phyloP scores from a whole-genome alignment of 805 yeast genomes.

The Wickerhamiella bombiphila region DNA sequence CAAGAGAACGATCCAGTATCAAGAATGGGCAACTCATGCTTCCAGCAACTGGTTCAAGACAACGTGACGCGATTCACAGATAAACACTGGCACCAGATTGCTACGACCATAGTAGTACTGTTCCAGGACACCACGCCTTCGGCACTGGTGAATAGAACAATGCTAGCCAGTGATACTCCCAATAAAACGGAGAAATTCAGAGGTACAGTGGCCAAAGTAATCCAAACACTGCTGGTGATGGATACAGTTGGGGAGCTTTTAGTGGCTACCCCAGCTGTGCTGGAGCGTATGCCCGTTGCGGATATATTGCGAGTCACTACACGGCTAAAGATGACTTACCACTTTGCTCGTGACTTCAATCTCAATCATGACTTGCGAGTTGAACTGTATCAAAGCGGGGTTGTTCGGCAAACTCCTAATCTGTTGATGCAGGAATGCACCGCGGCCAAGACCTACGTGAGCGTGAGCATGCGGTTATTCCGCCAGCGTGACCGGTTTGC shows the following conservation, averaged over 20 bases:
- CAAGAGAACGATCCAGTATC: slow-evolving; percentile 97
- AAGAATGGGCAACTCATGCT: slow-evolving; percentile 81
- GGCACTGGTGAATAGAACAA: slow-evolving; percentile 42
- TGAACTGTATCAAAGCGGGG: slow-evolving; percentile 81
- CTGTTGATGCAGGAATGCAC: slow-evolving; percentile 81
- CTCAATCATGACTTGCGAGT: slow-evolving; percentile 77
- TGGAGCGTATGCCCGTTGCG: slow-evolving; percentile 50
- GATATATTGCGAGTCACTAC: slow-evolving; percentile 46
- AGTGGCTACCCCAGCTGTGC: slow-evolving; percentile 40
- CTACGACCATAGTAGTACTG: slow-evolving; percentile 47
- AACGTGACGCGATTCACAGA: slow-evolving; percentile 50
- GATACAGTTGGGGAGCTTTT: slow-evolving; percentile 72
- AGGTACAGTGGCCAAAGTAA: slow-evolving; percentile 80
- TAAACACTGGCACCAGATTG: slow-evolving; percentile 63
- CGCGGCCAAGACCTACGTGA: slow-evolving; percentile 74
- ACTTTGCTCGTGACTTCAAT: slow-evolving; percentile 76
- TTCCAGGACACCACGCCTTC: slow-evolving; percentile 75
- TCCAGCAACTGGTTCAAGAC: slow-evolving; percentile 62
- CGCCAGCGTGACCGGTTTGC: slow-evolving; percentile 40
- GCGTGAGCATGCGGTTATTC: slow-evolving; percentile 65
- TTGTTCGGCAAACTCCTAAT: slow-evolving; percentile 85
- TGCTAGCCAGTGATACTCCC: slow-evolving; percentile 16
- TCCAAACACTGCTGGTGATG: slow-evolving; percentile 75
- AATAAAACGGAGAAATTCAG: slow-evolving; percentile 39
- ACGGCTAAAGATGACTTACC: slow-evolving; percentile 52